phyloP scores from a whole-genome alignment of 441 rosid genomes.

The Erodium chrysanthum region DNA sequence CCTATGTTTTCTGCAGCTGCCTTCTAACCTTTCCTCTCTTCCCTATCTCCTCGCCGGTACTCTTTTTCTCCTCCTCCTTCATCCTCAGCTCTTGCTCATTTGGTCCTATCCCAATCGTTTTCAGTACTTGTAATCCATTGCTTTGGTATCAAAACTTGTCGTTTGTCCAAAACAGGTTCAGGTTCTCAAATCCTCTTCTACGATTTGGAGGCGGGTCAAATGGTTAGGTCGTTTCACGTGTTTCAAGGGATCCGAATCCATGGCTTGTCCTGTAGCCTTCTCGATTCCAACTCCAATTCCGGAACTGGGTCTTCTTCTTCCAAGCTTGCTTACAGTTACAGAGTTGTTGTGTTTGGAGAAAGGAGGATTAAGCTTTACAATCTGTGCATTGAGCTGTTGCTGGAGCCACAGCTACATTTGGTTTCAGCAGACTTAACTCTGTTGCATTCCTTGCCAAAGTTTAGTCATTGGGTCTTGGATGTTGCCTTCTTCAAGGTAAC shows the following conservation, averaged over 20 bases:
- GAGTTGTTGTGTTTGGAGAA: conserved; percentile 60
- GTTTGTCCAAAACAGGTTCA: conserved; percentile 38
- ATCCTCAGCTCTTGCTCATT: background rate
- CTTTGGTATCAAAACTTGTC: background rate
- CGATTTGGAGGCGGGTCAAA: conserved; percentile 40
- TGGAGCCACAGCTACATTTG: conserved; percentile 18
- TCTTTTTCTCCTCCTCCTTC: background rate
- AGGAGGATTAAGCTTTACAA: conserved; percentile 60
- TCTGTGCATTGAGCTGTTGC: conserved; percentile 24
- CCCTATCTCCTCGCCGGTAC: conserved; percentile 73
- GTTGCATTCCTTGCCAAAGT: conserved; percentile 55
- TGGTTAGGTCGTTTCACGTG: conserved; percentile 55
- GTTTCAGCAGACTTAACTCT: conserved; percentile 32
- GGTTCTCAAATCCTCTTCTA: conserved; percentile 70
- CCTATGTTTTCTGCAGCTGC: conserved; percentile 28
- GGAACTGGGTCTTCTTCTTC: conserved; percentile 21
- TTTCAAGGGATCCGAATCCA: conserved; percentile 82
- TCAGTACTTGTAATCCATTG: background rate
- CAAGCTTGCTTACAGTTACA: conserved; percentile 29
- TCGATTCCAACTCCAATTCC: background rate
- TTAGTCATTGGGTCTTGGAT: conserved; percentile 76
- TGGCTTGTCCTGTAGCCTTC: conserved; percentile 42
- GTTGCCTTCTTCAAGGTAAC: conserved; percentile 63
- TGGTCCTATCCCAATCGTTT: background rate
- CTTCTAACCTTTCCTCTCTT: conserved; percentile 36